Base-by-base conservation (phyloP, 139 green algal genomes). In the Tetradesmus obliquus region DNA sequence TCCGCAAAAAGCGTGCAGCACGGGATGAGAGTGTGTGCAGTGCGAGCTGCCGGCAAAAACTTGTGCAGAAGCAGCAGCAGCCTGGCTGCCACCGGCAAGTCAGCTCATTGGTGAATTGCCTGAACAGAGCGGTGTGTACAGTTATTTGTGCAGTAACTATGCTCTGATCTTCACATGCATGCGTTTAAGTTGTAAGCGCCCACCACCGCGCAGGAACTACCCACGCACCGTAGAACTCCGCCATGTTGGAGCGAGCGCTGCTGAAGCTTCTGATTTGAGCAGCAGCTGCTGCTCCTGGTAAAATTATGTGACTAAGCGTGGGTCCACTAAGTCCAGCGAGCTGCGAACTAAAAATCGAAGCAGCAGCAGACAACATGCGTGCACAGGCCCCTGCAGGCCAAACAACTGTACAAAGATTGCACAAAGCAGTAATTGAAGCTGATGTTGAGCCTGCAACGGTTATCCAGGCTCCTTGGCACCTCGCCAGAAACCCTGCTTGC, bases 291-390 rank as follows among this genome's bases (percentile, higher is more conserved):
- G 66, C 66, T 76, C 66, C 66, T 24, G 15, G 15, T 24, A 24
- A 3, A 76, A 76, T 6, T 10, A 76, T 3, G 15, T 24, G 66
- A 76, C 66, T 24, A 76, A 76, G 15, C n/a, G 66, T 24, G 66
- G 66, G 17, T 76, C 66, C 66, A 19, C 66, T 76, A 17, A 24
- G 66, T 76, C 66, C 66, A 76, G 66, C 66, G 5, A 76, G 66
- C 66, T 76, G 66, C 66, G 66, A 76, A 19, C 66, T 76, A 76
- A 76, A 20, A 13, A 76, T 76, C n/a, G 66, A 76, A 76, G 66
- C 66, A 76, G 66, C 66, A 76, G 66, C 66, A 76, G 66, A 76
- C 66, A 76, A 76, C 66, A 76, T 76, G 17, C 66, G 66, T 76
- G 66, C 66, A 76, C 66, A 76, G 66, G 66, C 66, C 66, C 17